Conservation (phyloP, 1,284 basidiomycete species). For the Hemileia vastatrix region DNA sequence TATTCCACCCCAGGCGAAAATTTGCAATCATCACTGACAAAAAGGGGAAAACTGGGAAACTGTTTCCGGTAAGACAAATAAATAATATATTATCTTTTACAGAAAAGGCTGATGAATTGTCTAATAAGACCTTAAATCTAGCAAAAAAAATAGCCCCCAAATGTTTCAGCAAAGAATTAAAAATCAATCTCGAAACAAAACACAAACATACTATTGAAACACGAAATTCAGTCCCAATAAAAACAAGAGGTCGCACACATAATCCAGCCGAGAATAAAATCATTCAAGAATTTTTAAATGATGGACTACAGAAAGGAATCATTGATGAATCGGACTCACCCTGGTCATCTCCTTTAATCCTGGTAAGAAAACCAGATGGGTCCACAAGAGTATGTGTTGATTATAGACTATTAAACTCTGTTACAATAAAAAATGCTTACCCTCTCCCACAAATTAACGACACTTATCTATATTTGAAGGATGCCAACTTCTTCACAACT, state of each 20-base stretch:
- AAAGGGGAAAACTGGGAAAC: too few relatives aligned
- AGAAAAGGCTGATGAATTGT: too few relatives aligned
- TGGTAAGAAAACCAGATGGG: too few relatives aligned
- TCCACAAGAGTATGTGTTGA: neutral
- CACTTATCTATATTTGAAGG: neutral
- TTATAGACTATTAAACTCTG: constrained; percentile 1
- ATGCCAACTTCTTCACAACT: neutral
- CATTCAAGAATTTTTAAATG: neutral
- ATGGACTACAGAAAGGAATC: neutral
- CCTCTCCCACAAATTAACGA: neutral
- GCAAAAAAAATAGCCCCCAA: neutral
- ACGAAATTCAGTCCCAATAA: neutral
- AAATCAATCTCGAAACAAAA: neutral
- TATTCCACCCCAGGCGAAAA: too few relatives aligned
- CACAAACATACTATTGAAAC: constrained; percentile 3
- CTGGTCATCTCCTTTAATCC: neutral
- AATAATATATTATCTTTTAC: too few relatives aligned
- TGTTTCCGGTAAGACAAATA: too few relatives aligned
- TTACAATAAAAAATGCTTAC: constrained; percentile 1
- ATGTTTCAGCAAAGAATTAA: neutral
- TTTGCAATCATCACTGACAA: too few relatives aligned
- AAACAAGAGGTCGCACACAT: neutral
- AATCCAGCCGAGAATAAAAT: constrained; percentile 1
- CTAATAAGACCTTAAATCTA: too few relatives aligned
- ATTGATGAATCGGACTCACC: neutral